phyloP scores from a whole-genome alignment of 345 rosid species.

The Hypericum androsaemum region DNA sequence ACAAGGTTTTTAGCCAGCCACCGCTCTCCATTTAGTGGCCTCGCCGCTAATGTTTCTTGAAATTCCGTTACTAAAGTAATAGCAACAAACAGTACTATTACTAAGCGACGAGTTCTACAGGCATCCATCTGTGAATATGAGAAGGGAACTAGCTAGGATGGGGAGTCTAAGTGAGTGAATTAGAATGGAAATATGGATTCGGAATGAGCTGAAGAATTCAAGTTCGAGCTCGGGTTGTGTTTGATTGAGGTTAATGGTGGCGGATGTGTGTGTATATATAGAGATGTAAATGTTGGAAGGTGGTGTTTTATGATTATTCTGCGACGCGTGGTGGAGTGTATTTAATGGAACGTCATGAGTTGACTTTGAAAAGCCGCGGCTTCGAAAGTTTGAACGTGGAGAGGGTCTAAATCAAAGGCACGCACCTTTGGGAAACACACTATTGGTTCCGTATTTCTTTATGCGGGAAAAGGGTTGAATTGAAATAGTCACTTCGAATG shows the following conservation, averaged over 20 bases:
- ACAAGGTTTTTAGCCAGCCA: not conserved
- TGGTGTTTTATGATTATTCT: too few relatives aligned
- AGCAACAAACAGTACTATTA: not conserved
- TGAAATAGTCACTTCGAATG: not conserved
- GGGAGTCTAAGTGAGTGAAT: too few relatives aligned
- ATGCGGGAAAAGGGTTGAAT: too few relatives aligned
- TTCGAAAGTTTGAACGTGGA: slow-evolving; percentile 10
- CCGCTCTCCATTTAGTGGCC: slow-evolving; percentile 19
- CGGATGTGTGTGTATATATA: too few relatives aligned
- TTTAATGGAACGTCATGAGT: not conserved
- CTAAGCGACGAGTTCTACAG: not conserved
- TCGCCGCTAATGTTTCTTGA: slow-evolving; percentile 13
- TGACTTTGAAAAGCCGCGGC: slow-evolving; percentile 13
- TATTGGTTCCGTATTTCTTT: not conserved
- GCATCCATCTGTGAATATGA: slow-evolving; percentile 7
- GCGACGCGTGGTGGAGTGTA: too few relatives aligned
- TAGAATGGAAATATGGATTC: too few relatives aligned
- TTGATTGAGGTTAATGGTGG: too few relatives aligned
- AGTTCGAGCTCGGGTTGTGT: too few relatives aligned
- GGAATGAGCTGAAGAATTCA: too few relatives aligned
- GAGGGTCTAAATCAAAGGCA: slow-evolving; percentile 4
- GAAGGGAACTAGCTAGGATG: too few relatives aligned
- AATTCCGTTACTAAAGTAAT: slow-evolving; percentile 4
- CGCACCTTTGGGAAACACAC: slow-evolving; percentile 1
- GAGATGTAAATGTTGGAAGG: too few relatives aligned